Conservation (phyloP, 257 asterid species). For the Perilla frutescens region DNA sequence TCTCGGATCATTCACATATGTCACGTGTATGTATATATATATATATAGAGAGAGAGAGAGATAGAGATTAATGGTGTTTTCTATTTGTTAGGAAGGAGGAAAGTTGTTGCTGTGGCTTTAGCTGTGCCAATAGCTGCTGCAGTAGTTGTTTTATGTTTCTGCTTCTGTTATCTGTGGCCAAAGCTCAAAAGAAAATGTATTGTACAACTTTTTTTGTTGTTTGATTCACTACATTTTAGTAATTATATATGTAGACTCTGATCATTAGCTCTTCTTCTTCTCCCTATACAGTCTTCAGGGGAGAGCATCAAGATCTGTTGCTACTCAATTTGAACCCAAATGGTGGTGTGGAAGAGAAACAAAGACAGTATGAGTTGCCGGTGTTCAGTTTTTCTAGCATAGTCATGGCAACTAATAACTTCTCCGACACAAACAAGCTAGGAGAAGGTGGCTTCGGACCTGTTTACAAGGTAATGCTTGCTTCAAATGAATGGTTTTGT, state of each 20-base stretch:
- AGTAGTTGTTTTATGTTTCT: constrained; percentile 25
- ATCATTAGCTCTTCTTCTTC: too few relatives aligned
- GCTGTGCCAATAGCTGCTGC: constrained; percentile 25
- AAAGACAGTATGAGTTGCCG: constrained; percentile 15
- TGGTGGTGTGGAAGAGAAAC: neutral
- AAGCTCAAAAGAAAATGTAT: constrained; percentile 38
- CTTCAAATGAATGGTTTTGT: neutral
- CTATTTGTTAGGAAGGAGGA: constrained; percentile 29
- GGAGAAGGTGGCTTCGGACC: constrained; percentile 14
- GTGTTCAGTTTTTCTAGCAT: constrained; percentile 33
- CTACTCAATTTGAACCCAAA: constrained; percentile 22
- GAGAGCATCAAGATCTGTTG: constrained; percentile 23
- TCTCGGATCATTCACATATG: too few relatives aligned
- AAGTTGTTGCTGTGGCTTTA: constrained; percentile 19
- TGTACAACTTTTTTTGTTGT: neutral
- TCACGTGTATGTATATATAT: too few relatives aligned
- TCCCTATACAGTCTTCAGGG: neutral
- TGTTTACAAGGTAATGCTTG: neutral
- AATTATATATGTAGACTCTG: too few relatives aligned
- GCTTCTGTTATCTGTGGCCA: constrained; percentile 15
- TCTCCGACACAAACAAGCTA: constrained; percentile 32
- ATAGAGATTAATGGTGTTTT: neutral
- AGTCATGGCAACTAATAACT: constrained; percentile 33
- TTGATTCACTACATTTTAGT: neutral
- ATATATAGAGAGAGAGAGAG: too few relatives aligned